Evolutionary conservation across 352 stramenopile genomes (phyloP).

Genomic region (Hyaloperonospora brassicae): DNA sequence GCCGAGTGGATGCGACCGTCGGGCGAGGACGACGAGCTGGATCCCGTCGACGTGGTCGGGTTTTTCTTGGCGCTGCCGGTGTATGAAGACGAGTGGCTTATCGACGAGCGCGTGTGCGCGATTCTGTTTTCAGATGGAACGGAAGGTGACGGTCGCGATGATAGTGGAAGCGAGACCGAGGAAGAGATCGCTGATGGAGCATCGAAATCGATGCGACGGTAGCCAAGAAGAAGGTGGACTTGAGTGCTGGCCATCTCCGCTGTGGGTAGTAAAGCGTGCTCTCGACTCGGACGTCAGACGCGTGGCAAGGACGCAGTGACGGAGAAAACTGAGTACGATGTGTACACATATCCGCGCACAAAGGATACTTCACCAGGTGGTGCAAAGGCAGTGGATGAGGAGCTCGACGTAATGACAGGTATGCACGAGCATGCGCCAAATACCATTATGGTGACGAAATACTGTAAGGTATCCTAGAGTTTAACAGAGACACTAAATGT

Average conservation of each 20-base stretch:
- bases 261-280: not conserved
- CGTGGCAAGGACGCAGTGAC: slow-evolving; percentile 9
- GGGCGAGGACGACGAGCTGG: slow-evolving; percentile 42
- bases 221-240: not conserved
- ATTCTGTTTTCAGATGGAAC: slow-evolving; percentile 50
- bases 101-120: slow-evolving; percentile 71
- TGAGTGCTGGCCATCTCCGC: slow-evolving; percentile 3
- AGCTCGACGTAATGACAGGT: slow-evolving; percentile 82
- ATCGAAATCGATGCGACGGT: too few relatives aligned
- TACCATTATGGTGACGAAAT: slow-evolving; percentile 78
- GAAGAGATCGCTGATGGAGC: slow-evolving; percentile 4
- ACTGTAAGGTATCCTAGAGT: too few relatives aligned
- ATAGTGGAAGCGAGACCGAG: slow-evolving; percentile 22
- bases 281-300: not conserved
- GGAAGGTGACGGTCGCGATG: slow-evolving; percentile 28
- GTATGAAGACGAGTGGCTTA: slow-evolving; percentile 67
- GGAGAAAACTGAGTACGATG: slow-evolving; percentile 57
- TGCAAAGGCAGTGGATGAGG: too few relatives aligned
- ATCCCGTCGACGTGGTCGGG: slow-evolving; percentile 48
- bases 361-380: too few relatives aligned
- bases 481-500: too few relatives aligned
- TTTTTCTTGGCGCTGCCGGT: slow-evolving; percentile 67
- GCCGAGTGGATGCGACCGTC: slow-evolving; percentile 42
- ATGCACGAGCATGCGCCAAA: slow-evolving; percentile 46
- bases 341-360: slow-evolving; percentile 51